Conservation (phyloP, 2,329 filamentous ascomycete species). For the Claviceps pusilla region DNA sequence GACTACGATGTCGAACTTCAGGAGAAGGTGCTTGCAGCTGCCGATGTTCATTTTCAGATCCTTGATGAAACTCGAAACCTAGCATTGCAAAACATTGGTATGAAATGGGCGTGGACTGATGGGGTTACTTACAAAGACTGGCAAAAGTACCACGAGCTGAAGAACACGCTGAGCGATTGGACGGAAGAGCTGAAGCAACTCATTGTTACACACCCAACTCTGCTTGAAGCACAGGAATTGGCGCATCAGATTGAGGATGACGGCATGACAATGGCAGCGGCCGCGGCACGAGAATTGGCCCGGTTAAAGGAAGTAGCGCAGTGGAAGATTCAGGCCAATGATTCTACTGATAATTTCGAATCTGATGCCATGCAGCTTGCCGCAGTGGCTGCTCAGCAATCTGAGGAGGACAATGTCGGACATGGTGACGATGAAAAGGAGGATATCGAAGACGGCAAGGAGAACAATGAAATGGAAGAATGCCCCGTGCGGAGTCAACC, state of each 20-base stretch:
- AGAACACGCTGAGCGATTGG: slow-evolving; percentile 71
- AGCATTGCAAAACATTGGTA: slow-evolving; percentile 79
- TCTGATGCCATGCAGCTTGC: slow-evolving; percentile 47
- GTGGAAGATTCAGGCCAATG: slow-evolving; percentile 67
- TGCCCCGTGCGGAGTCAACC: not conserved
- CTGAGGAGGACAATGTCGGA: slow-evolving; percentile 10
- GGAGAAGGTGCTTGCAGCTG: slow-evolving; percentile 52
- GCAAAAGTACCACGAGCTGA: slow-evolving; percentile 84
- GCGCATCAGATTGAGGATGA: slow-evolving; percentile 57
- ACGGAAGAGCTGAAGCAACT: slow-evolving; percentile 64
- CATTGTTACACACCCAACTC: slow-evolving; percentile 56
- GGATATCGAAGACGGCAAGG: not conserved
- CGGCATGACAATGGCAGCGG: slow-evolving; percentile 66
- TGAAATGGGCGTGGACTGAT: slow-evolving; percentile 92
- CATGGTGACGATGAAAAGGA: slow-evolving; percentile 1
- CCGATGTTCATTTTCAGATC: slow-evolving; percentile 69
- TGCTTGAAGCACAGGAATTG: slow-evolving; percentile 52
- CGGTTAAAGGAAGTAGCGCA: slow-evolving; percentile 68
- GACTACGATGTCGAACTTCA: slow-evolving; percentile 56
- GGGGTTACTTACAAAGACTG: slow-evolving; percentile 94
- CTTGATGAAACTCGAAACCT: slow-evolving; percentile 71
- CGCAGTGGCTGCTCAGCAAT: slow-evolving; percentile 28
- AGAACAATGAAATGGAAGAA: slow-evolving; percentile 3
- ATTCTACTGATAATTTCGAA: slow-evolving; percentile 66
- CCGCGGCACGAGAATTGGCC: slow-evolving; percentile 64